Base-by-base conservation (phyloP, 176 grass and related monocot genomes). In the Zoysia japonica region DNA sequence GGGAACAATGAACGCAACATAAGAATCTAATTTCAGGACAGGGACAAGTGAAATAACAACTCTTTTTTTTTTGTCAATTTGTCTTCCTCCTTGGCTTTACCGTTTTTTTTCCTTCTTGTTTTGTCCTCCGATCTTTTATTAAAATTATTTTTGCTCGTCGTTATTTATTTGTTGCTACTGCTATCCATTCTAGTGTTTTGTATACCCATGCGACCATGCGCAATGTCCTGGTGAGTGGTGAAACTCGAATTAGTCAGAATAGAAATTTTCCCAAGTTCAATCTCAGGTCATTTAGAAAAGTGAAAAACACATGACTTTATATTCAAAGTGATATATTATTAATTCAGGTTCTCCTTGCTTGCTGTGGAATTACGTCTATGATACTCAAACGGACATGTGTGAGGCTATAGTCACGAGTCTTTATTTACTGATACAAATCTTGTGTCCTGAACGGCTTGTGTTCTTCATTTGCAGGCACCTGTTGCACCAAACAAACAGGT, bases 401-500 rank as follows among this genome's bases (percentile, higher is more conserved):
- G 52, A 55, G 13, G 52, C 6, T 19, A 8, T 6, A 57, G 55
- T 57, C 55, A 57, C 55, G 7, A 57, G 55, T 9, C 0, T 19
- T 19, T n/a, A 19, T 2, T 57, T 19, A 57, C 6, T 57, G 7
- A 5, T 17, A 56, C 2, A 3, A 49, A 47, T 69, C 85, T 1
- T 54, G 28, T 28, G 52, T 8, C 9, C 59, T 36, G 59, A 40
- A 42, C 63, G 67, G 38, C 35, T 48, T 87, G 15, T 75, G 2
- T 35, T 72, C 46, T 55, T 43, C 11, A 15, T 70, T 13, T 83
- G 15, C 83, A 98, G 95, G 95, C 95, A 72, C 95, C 95, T 62
- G 78, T 78, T 65, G 83, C 87, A 5, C 90, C 92, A 39, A 98
- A 92, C 38, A 85, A 94, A 79, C 92, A 94, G 90, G 81, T 98